Conservation (phyloP, 352 stramenopile genomes). For the Globisporangium apiculatum region DNA sequence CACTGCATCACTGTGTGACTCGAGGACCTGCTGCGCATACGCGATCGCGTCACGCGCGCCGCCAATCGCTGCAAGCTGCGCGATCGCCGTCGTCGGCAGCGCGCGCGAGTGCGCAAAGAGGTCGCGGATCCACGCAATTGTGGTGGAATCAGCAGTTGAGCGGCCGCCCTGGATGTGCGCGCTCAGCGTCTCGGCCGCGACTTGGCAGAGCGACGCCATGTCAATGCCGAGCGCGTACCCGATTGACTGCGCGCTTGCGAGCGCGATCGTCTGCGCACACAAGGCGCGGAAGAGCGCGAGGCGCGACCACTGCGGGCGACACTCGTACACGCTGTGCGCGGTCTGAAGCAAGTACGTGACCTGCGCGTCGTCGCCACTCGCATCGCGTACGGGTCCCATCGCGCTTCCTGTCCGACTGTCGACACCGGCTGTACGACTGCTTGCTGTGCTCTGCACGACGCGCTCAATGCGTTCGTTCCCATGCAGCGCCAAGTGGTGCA, state of each 20-base stretch:
- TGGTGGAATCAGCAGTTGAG: slow-evolving; percentile 14
- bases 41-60: slow-evolving; percentile 48
- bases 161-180: slow-evolving; percentile 22
- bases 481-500: slow-evolving; percentile 75
- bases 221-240: slow-evolving; percentile 82
- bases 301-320: slow-evolving; percentile 75
- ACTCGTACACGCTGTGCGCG: slow-evolving; percentile 80
- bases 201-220: slow-evolving; percentile 82
- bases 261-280: slow-evolving; percentile 37
- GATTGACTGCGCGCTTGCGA: slow-evolving; percentile 74
- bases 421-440: not conserved
- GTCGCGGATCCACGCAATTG: slow-evolving; percentile 65
- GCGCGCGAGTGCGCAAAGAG: slow-evolving; percentile 68
- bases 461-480: slow-evolving; percentile 64
- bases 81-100: slow-evolving; percentile 54
- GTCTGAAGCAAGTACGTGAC: slow-evolving; percentile 83
- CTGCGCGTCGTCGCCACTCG: slow-evolving; percentile 26
- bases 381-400: no score
- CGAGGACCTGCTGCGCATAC: slow-evolving; percentile 48
- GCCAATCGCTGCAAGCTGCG: slow-evolving; percentile 55
- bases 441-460: slow-evolving; percentile 53
- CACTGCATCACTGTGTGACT: slow-evolving; percentile 2
- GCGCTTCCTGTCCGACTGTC: not conserved
- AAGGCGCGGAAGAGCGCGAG: slow-evolving; percentile 76
- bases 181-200: slow-evolving; percentile 77